Percentiles rank a stretch among this genome's conserved stretches.
Evolutionary conservation across 768 basidiomycete genomes (phyloP).

Genomic region (Boletus reticulatus): DNA sequence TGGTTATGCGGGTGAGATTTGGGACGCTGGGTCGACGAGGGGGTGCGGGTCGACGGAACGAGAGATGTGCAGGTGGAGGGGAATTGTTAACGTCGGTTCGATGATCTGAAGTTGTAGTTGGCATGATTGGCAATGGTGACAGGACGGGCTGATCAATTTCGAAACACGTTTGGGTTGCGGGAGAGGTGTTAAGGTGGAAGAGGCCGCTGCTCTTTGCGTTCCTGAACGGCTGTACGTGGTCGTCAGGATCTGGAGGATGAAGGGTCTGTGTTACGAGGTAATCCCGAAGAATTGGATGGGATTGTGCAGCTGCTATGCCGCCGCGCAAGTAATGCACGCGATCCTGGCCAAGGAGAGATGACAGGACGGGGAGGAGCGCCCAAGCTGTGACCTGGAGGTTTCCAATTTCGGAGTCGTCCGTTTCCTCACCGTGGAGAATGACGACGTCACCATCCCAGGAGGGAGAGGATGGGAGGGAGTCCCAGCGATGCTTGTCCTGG

Average conservation of each 20-base stretch:
- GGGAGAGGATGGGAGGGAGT: constrained; percentile 45
- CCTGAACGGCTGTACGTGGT: constrained; percentile 21
- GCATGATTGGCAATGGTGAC: constrained; percentile 59
- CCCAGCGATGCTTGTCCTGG: constrained; percentile 70
- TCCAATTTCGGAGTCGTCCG: constrained; percentile 62
- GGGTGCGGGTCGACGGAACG: constrained; percentile 50
- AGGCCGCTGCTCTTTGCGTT: constrained; percentile 46
- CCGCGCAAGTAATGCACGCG: constrained; percentile 69
- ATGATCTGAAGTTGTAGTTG: constrained; percentile 41
- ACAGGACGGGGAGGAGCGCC: constrained; percentile 64
- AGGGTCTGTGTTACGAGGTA: constrained; percentile 38
- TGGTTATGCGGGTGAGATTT: constrained; percentile 59
- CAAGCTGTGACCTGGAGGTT: constrained; percentile 60
- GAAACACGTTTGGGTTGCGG: constrained; percentile 50
- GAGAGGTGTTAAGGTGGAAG: constrained; percentile 65
- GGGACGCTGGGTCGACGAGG: constrained; percentile 62
- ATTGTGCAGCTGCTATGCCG: constrained; percentile 61
- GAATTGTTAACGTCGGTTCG: constrained; percentile 52
- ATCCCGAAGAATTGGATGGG: constrained; percentile 53
- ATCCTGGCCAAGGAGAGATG: constrained; percentile 54
- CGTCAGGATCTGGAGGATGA: constrained; percentile 12
- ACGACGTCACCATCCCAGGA: constrained; percentile 71
- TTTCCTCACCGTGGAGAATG: constrained; percentile 75
- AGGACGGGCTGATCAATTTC: constrained; percentile 55
- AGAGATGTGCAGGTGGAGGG: constrained; percentile 62